These are phyloP conservation scores for Tylopilus sp. DNA, from an alignment of 768 basidiomycete species.

Conservation along the genomic window DNA sequence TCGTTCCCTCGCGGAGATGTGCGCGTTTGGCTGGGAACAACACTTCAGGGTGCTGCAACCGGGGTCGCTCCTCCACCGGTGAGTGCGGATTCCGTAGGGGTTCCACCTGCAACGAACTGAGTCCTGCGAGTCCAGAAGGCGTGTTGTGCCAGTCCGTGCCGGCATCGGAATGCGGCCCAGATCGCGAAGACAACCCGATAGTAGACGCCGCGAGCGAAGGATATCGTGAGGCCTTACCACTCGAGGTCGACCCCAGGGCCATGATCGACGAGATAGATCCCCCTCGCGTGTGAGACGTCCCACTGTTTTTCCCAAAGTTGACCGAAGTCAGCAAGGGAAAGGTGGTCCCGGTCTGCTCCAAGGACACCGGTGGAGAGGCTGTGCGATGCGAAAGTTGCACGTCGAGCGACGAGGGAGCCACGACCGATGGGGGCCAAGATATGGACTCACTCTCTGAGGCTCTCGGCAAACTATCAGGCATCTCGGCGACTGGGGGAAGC, in stretches of 20 bases:
- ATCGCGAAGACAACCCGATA: slow-evolving; percentile 1
- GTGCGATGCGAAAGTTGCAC: slow-evolving; percentile 8
- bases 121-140: slow-evolving; percentile 23
- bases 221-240: slow-evolving; percentile 23
- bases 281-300: slow-evolving; percentile 10
- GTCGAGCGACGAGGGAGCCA: slow-evolving; percentile 8
- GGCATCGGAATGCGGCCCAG: slow-evolving; percentile 10
- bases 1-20: slow-evolving; percentile 18
- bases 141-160: slow-evolving; percentile 24
- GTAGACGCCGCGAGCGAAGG: slow-evolving; percentile 27
- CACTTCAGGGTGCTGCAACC: neutral
- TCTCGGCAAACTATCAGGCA: slow-evolving; percentile 5
- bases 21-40: slow-evolving; percentile 11
- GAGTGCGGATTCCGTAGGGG: slow-evolving; percentile 21
- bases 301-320: slow-evolving; percentile 23
- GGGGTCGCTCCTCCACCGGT: slow-evolving; percentile 10
- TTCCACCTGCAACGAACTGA: slow-evolving; percentile 12
- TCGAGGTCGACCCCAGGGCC: slow-evolving; percentile 14
- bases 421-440: slow-evolving; percentile 1
- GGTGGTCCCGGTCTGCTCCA: neutral
- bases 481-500: slow-evolving; percentile 22
- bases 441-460: neutral
- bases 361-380: slow-evolving; percentile 5
- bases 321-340: slow-evolving; percentile 26
- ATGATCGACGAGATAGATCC: slow-evolving; percentile 17